Evolutionary conservation across 352 stramenopile genomes (phyloP), one percentile per base, ranked within the genome.

Genomic region (Phytopythium aichiense): DNA sequence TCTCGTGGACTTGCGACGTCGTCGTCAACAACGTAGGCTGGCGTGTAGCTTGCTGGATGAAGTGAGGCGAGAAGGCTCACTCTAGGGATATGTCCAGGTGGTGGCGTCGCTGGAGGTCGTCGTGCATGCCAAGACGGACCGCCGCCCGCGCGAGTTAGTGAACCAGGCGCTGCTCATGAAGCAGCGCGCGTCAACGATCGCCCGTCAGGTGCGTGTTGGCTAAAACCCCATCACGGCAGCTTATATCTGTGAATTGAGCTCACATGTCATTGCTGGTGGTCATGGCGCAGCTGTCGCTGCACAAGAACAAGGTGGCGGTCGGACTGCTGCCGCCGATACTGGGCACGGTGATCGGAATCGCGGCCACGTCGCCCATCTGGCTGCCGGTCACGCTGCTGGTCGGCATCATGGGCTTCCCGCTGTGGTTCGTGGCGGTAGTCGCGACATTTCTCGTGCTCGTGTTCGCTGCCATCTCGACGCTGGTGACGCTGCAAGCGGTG

Each of bases 281-380:
- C 12, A 30, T 7, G 7, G 48, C 13, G 13, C 8, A 90, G 81
- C 66, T 91, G n/a, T 73, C 67, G 2, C 59, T 88, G 37, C 77
- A 88, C 55, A 80, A 75, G 63, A 91, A 91, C 22, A 72, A 79
- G 30, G 75, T 84, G 15, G 70, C 70, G 0, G 45, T 89, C 37
- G 72, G 77, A 0, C 48, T 93, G 12, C 48, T 89, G 7, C 76
- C 81, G 16, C 73, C 72, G 2, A 40, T 90, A 6, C 50, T 72
- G 1, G 78, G 76, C 20, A 84, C 69, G 42, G 40, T 87, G 50
- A 22, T 78, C 42, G 77, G 79, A 15, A 52, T 88, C 35, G 46
- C 78, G 2, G 69, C 66, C 40, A 86, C 77, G 1, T 72, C 77
- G 40, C 81, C 79, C 20, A 45, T 89, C 11, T 91, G 79, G 81